Conservation (phyloP, 2,329 filamentous ascomycete species). For the Fusarium pininemorale region DNA sequence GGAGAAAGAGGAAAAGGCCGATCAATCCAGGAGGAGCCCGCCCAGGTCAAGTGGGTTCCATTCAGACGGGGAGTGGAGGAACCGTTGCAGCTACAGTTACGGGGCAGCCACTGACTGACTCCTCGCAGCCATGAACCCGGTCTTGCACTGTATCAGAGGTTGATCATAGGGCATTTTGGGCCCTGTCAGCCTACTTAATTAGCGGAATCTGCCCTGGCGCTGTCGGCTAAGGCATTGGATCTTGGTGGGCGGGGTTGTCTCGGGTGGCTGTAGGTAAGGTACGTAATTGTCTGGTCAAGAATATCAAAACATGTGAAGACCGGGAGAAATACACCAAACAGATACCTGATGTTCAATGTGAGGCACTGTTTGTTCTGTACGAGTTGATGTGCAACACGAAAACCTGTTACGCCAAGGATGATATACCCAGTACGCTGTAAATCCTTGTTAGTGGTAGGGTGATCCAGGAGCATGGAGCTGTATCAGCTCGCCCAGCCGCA, state of each 20-base stretch:
- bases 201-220: background rate
- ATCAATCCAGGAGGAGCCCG: background rate
- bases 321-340: no score
- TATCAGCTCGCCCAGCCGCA: constrained; percentile 12
- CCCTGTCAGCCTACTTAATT: constrained; percentile 1
- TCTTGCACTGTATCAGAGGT: background rate
- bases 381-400: background rate
- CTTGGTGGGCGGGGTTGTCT: background rate
- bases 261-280: background rate
- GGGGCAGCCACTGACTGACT: background rate
- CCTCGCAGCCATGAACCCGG: background rate
- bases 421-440: background rate
- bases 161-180: constrained; percentile 10
- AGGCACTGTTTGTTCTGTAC: background rate
- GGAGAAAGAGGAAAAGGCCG: constrained; percentile 14
- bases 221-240: background rate
- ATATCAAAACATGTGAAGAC: background rate
- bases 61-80: background rate
- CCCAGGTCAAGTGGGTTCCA: background rate
- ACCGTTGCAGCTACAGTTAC: constrained; percentile 7
- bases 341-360: background rate
- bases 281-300: background rate
- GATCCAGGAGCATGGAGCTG: constrained; percentile 6
- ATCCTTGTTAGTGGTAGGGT: background rate
- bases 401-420: background rate